Percentiles rank a stretch among this genome's conserved stretches.
phyloP scores from a whole-genome alignment of 2,329 filamentous ascomycete species.

The Knoxdaviesia proteae region DNA sequence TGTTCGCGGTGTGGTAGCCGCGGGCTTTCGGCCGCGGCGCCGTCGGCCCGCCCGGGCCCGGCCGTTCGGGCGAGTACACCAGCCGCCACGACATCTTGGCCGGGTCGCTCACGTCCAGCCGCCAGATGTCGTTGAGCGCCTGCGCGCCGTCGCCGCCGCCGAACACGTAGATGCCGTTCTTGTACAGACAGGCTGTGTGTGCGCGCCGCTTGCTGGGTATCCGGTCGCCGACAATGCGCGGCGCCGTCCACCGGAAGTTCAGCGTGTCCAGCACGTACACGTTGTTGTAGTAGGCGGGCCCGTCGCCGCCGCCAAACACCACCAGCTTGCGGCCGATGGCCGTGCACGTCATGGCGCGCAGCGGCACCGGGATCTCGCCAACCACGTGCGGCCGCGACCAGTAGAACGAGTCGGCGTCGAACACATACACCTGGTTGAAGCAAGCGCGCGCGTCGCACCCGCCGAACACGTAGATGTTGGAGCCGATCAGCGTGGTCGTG shows the following conservation, averaged over 20 bases:
- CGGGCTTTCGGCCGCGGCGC: constrained; percentile 37
- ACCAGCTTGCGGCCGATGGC: constrained; percentile 51
- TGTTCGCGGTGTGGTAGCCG: constrained; percentile 53
- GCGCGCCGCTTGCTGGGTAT: constrained; percentile 40
- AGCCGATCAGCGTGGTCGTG: constrained; percentile 44
- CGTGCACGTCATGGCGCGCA: constrained; percentile 53
- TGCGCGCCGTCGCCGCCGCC: constrained; percentile 50
- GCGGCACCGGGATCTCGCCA: constrained; percentile 41
- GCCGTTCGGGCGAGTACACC: constrained; percentile 26
- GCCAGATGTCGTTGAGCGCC: constrained; percentile 51
- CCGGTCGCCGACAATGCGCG: constrained; percentile 35
- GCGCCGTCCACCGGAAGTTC: constrained; percentile 45
- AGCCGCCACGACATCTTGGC: constrained; percentile 50
- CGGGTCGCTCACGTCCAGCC: constrained; percentile 46
- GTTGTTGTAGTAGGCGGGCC: constrained; percentile 51
- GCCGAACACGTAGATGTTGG: constrained; percentile 47
- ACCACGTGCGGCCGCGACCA: constrained; percentile 45
- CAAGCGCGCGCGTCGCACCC: constrained; percentile 46
- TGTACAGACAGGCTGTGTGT: constrained; percentile 51
- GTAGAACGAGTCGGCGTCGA: constrained; percentile 50
- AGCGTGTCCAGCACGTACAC: constrained; percentile 52
- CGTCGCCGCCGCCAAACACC: constrained; percentile 49
- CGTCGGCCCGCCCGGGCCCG: constrained; percentile 5
- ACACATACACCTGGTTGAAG: constrained; percentile 48
- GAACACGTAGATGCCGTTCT: constrained; percentile 52